Conservation (phyloP, 352 stramenopile species). For the Globisporangium heterothallicum region DNA sequence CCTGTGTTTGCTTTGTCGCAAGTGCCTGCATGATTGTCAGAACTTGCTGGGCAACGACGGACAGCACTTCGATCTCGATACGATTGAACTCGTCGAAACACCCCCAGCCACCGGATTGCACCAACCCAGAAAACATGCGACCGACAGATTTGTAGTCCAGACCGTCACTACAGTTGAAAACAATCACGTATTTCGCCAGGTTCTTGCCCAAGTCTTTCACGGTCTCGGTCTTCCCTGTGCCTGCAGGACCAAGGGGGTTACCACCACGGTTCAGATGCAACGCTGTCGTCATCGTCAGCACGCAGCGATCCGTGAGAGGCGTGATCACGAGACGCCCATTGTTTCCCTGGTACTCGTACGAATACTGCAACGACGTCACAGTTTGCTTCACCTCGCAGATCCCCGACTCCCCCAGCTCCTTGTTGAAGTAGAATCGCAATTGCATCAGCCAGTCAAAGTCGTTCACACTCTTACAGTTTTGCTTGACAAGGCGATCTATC, state of each 20-base stretch:
- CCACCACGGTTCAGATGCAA: slow-evolving; percentile 89
- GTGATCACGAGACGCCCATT: slow-evolving; percentile 91
- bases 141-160: slow-evolving; percentile 93
- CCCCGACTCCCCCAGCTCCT: slow-evolving; percentile 69
- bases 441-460: slow-evolving; percentile 92
- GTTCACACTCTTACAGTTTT: slow-evolving; percentile 87
- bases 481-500: slow-evolving; percentile 92
- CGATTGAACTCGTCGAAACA: slow-evolving; percentile 96
- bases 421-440: slow-evolving; percentile 84
- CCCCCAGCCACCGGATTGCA: slow-evolving; percentile 90
- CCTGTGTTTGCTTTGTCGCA: slow-evolving; percentile 55
- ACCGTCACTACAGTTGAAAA: slow-evolving; percentile 94
- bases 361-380: slow-evolving; percentile 80
- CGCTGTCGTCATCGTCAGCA: slow-evolving; percentile 91
- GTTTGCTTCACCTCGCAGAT: slow-evolving; percentile 88
- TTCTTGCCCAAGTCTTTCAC: slow-evolving; percentile 94
- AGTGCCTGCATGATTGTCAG: slow-evolving; percentile 88
- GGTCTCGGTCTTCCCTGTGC: slow-evolving; percentile 93
- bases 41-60: slow-evolving; percentile 90
- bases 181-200: slow-evolving; percentile 91
- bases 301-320: slow-evolving; percentile 89
- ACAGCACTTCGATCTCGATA: slow-evolving; percentile 95
- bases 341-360: slow-evolving; percentile 85
- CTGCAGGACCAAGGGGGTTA: slow-evolving; percentile 88
- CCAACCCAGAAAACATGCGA: slow-evolving; percentile 90